Evolutionary conservation across 371 early-diverging fungal genomes (phyloP).

Genomic region (Mucor circinelloides): DNA sequence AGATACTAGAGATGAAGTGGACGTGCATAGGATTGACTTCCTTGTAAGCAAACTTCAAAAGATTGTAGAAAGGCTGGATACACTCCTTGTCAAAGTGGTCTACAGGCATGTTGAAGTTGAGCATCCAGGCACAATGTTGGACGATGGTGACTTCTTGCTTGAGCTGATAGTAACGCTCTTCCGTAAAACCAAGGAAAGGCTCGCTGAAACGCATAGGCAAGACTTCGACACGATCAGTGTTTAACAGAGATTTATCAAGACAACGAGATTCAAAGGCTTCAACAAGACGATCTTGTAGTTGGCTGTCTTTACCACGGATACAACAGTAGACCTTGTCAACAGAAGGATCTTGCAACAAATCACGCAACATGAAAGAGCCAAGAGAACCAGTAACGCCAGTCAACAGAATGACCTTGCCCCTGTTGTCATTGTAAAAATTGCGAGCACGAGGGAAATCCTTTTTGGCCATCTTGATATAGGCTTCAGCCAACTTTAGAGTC

Average conservation of each 20-base stretch:
- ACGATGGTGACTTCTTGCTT: constrained; percentile 33
- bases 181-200: constrained; percentile 23
- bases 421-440: background rate
- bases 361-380: constrained; percentile 36
- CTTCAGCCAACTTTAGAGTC: constrained; percentile 7
- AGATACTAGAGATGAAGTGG: constrained; percentile 35
- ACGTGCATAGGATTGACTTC: constrained; percentile 28
- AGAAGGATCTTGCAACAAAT: constrained; percentile 19
- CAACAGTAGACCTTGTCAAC: constrained; percentile 33
- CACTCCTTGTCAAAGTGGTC: constrained; percentile 35
- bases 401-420: constrained; percentile 27
- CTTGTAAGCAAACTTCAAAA: constrained; percentile 36
- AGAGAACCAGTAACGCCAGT: constrained; percentile 51
- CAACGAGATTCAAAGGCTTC: constrained; percentile 25
- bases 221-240: constrained; percentile 6
- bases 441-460: constrained; percentile 6
- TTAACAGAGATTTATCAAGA: constrained; percentile 20
- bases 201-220: constrained; percentile 18
- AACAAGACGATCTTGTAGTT: constrained; percentile 18
- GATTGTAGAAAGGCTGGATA: constrained; percentile 29
- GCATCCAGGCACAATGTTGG: constrained; percentile 35
- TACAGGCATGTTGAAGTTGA: constrained; percentile 38
- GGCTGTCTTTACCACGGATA: constrained; percentile 23
- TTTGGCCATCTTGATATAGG: constrained; percentile 24
- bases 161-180: constrained; percentile 19